phyloP scores from a whole-genome alignment of 2,329 filamentous ascomycete genomes.

The Penicillium sp. region DNA sequence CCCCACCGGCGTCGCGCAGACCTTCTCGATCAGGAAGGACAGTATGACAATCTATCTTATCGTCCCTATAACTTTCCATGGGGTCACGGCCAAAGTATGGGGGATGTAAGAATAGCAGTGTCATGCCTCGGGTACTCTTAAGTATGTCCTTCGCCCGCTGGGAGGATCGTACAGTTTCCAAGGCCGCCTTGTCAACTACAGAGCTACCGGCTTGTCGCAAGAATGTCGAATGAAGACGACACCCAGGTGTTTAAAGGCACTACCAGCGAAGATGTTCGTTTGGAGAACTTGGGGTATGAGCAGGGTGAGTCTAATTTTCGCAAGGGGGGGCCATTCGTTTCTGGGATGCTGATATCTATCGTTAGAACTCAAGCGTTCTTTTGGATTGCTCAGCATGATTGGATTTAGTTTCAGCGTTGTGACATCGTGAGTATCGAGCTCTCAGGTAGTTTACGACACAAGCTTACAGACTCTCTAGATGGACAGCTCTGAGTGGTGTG shows the following conservation, averaged over 20 bases:
- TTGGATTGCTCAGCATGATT: conserved; percentile 58
- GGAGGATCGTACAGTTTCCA: neutral
- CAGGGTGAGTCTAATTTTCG: conserved; percentile 30
- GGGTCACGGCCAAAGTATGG: conserved; percentile 4
- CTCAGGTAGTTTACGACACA: neutral
- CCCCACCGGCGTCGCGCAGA: conserved; percentile 27
- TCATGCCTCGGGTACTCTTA: neutral
- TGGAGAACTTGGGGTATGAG: conserved; percentile 43
- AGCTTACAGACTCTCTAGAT: conserved; percentile 33
- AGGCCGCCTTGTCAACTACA: neutral
- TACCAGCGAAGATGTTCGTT: conserved; percentile 34
- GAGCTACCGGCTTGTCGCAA: neutral
- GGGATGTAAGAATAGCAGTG: neutral
- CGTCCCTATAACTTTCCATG: conserved; percentile 12
- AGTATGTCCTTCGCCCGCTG: neutral
- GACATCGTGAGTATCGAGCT: conserved; percentile 45
- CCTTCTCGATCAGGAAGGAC: conserved; percentile 28
- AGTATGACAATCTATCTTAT: conserved; percentile 27
- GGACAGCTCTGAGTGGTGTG: conserved; percentile 58
- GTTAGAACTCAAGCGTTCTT: conserved; percentile 58
- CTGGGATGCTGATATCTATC: neutral
- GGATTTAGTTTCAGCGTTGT: conserved; percentile 62
- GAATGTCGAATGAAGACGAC: conserved; percentile 29
- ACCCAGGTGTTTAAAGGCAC: conserved; percentile 23
- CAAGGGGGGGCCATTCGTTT: neutral